A percentile compares a stretch with the other conserved stretches of the same genome.
Evolutionary conservation across 441 rosid genomes (phyloP).

Genomic region (Populus tomentosa): DNA sequence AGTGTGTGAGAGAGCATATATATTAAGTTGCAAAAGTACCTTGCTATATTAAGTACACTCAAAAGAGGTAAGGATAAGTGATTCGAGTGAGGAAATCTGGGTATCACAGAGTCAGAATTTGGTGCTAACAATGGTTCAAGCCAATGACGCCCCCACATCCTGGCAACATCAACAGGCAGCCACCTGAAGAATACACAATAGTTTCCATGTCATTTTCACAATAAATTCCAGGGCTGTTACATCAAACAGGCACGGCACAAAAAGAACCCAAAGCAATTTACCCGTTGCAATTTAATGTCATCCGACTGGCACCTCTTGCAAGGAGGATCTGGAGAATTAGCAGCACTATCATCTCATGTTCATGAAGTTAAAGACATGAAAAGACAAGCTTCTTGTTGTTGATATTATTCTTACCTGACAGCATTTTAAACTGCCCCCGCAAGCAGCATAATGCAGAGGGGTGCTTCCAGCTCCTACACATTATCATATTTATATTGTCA

Average conservation of each 20-base stretch:
- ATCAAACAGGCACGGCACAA: neutral
- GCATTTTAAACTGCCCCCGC: conserved; percentile 94
- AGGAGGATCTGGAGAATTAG: conserved; percentile 62
- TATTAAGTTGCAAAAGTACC: conserved; percentile 38
- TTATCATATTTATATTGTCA: conserved; percentile 11
- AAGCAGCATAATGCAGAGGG: conserved; percentile 94
- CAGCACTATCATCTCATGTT: conserved; percentile 6
- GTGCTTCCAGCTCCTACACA: conserved; percentile 92
- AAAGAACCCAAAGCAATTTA: conserved; percentile 26
- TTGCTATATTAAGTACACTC: conserved; percentile 86
- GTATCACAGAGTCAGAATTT: conserved; percentile 56
- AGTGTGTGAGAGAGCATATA: neutral
- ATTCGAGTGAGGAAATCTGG: conserved; percentile 73
- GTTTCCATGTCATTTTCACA: neutral
- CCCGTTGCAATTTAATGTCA: conserved; percentile 89
- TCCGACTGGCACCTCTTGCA: conserved; percentile 74
- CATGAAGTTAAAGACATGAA: conserved; percentile 1
- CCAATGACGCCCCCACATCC: conserved; percentile 99
- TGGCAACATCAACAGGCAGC: conserved; percentile 94
- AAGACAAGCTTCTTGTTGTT: neutral
- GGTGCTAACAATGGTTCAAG: conserved; percentile 81
- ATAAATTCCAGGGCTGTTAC: neutral
- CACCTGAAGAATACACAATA: conserved; percentile 43
- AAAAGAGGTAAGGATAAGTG: conserved; percentile 83
- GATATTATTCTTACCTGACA: conserved; percentile 69